Percentiles rank a stretch among this genome's conserved stretches.
Conservation (phyloP, 1,284 basidiomycete genomes). For the Cerioporus squamosus region DNA sequence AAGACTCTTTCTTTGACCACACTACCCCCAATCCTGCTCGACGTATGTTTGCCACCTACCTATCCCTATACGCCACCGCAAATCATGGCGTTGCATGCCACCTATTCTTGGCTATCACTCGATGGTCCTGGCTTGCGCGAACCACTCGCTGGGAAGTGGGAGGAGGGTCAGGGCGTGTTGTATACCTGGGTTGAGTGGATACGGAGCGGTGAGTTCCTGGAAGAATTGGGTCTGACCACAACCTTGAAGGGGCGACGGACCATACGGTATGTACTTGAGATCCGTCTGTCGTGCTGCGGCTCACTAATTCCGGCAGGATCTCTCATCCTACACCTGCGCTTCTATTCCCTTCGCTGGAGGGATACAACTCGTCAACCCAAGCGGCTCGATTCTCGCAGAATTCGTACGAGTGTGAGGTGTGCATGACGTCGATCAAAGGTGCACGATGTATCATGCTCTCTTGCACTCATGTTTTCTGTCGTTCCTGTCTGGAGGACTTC, state of each 20-base stretch:
- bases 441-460: constrained; percentile 65
- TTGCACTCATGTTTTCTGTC: constrained; percentile 78
- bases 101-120: constrained; percentile 62
- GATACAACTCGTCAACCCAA: constrained; percentile 51
- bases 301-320: constrained; percentile 43
- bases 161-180: constrained; percentile 59
- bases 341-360: constrained; percentile 51
- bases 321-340: constrained; percentile 57
- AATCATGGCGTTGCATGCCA: constrained; percentile 57
- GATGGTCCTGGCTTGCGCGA: constrained; percentile 40
- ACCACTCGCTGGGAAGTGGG: constrained; percentile 58
- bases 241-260: constrained; percentile 30
- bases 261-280: constrained; percentile 47
- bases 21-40: constrained; percentile 67
- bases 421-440: constrained; percentile 72
- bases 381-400: constrained; percentile 58
- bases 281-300: no score
- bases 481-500: constrained; percentile 70
- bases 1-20: constrained; percentile 38
- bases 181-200: constrained; percentile 76
- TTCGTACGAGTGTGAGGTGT: constrained; percentile 72
- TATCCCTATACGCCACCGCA: constrained; percentile 65
- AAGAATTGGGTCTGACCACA: constrained; percentile 39
- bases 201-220: constrained; percentile 63
- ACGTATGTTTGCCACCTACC: constrained; percentile 53